Percentiles rank a stretch among this genome's conserved stretches.
These are phyloP conservation scores for Tetrapisispora phaffii DNA, from an alignment of 805 yeast species.

Conservation along the genomic window DNA sequence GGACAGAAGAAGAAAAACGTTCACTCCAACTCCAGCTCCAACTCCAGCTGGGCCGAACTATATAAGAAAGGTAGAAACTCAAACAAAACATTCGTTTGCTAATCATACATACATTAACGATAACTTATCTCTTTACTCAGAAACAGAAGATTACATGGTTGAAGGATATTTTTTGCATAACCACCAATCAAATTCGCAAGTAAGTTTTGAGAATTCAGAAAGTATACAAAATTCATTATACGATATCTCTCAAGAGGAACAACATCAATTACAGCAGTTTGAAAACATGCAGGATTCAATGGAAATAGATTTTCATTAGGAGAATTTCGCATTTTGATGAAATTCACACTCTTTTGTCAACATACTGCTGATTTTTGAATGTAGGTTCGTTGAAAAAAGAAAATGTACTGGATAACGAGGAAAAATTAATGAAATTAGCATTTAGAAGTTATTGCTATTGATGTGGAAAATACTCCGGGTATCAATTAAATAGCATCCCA, in stretches of 20 bases:
- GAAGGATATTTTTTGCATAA: conserved; percentile 12
- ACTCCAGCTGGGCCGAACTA: conserved; percentile 1
- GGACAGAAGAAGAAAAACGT: conserved; percentile 1
- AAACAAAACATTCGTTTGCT: background rate
- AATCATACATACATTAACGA: background rate
- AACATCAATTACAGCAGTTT: background rate
- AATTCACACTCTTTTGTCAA: background rate
- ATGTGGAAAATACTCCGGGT: background rate
- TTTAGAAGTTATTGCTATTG: background rate
- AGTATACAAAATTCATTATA: conserved; percentile 16
- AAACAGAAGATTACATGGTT: conserved; percentile 24
- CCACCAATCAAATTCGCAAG: background rate
- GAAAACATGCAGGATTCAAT: background rate
- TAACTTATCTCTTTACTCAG: conserved; percentile 10
- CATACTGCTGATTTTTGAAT: no score
- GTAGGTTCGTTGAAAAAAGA: background rate
- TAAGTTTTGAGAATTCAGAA: background rate
- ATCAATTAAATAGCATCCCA: background rate
- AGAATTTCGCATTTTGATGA: background rate
- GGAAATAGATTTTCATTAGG: background rate
- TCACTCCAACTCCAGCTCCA: conserved; percentile 3
- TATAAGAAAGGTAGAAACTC: background rate
- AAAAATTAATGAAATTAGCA: background rate
- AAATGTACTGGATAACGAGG: background rate
- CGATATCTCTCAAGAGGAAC: conserved; percentile 18